Percentiles rank a stretch among this genome's conserved stretches.
phyloP scores from a whole-genome alignment of 1,284 basidiomycete species.

The Dichomitus squalens region DNA sequence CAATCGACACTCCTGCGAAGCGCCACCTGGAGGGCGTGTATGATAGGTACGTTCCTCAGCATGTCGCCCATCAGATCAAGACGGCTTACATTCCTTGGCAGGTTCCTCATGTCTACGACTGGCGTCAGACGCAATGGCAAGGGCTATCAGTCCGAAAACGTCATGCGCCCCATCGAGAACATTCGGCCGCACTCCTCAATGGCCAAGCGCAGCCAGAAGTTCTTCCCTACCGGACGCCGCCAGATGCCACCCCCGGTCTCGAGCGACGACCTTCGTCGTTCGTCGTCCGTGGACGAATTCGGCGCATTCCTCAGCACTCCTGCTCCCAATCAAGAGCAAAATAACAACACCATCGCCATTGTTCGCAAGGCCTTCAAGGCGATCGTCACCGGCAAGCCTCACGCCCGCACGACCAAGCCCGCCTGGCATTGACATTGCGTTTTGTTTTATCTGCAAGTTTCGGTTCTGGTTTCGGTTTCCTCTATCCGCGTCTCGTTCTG shows the following conservation, averaged over 20 bases:
- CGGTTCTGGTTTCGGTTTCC: neutral
- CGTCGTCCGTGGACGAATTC: constrained; percentile 36
- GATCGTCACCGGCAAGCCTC: constrained; percentile 30
- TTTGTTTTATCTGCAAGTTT: too few species aligned
- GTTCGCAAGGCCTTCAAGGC: constrained; percentile 68
- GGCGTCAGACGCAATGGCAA: constrained; percentile 74
- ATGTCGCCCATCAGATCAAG: neutral
- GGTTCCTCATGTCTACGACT: constrained; percentile 73
- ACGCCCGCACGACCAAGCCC: constrained; percentile 17
- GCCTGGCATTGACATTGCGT: constrained; percentile 17
- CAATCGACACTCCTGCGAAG: constrained; percentile 53
- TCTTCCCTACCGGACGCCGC: constrained; percentile 51
- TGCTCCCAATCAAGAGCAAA: constrained; percentile 40
- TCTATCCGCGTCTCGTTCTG: neutral
- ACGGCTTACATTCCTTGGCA: neutral
- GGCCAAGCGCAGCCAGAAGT: constrained; percentile 43
- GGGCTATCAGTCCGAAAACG: constrained; percentile 72
- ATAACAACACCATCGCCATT: constrained; percentile 51
- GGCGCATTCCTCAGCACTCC: constrained; percentile 25
- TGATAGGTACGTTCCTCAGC: constrained; percentile 45
- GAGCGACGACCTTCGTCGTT: constrained; percentile 50
- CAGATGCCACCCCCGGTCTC: constrained; percentile 69
- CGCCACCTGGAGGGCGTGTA: constrained; percentile 69
- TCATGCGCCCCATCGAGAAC: constrained; percentile 37
- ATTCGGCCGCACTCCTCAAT: constrained; percentile 27